Evolutionary conservation across 1,139 yeast genomes (phyloP).

Genomic region (Candida mesenterica): DNA sequence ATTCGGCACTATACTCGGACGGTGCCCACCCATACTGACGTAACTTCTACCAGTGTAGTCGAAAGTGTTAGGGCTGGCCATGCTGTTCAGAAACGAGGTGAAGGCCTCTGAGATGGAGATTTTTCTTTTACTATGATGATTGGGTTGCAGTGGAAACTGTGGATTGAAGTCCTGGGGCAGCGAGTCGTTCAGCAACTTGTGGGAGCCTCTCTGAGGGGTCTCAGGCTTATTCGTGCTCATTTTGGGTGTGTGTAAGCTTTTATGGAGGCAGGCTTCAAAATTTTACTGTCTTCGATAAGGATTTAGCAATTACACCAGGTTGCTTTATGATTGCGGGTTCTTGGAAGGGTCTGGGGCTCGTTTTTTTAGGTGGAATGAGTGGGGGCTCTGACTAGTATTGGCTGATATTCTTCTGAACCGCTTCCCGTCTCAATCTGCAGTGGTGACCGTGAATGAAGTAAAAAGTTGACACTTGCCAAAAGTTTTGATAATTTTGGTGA

Average conservation of each 20-base stretch:
- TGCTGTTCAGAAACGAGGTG: constrained; percentile 19
- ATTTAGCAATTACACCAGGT: no score
- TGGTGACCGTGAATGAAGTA: no score
- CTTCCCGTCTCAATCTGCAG: no score
- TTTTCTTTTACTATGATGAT: constrained; percentile 14
- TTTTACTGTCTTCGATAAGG: no score
- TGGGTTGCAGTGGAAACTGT: neutral
- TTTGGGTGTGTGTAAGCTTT: neutral
- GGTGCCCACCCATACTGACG: constrained; percentile 28
- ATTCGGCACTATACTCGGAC: constrained; percentile 19
- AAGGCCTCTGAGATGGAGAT: constrained; percentile 29
- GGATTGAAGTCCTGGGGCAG: neutral
- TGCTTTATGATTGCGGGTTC: no score
- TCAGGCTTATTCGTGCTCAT: constrained; percentile 3
- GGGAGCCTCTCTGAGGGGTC: neutral
- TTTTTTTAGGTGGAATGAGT: no score
- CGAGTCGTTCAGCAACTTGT: neutral
- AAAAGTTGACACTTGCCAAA: no score
- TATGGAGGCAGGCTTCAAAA: no score
- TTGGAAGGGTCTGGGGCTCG: no score
- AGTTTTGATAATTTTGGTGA: no score
- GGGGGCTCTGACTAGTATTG: no score
- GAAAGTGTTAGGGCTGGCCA: constrained; percentile 27
- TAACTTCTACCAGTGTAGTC: constrained; percentile 48
- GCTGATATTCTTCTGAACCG: no score